Evolutionary conservation across 2,329 filamentous ascomycete genomes (phyloP), one percentile per base, ranked within the genome.

Genomic region (Botrytis pseudocinerea): DNA sequence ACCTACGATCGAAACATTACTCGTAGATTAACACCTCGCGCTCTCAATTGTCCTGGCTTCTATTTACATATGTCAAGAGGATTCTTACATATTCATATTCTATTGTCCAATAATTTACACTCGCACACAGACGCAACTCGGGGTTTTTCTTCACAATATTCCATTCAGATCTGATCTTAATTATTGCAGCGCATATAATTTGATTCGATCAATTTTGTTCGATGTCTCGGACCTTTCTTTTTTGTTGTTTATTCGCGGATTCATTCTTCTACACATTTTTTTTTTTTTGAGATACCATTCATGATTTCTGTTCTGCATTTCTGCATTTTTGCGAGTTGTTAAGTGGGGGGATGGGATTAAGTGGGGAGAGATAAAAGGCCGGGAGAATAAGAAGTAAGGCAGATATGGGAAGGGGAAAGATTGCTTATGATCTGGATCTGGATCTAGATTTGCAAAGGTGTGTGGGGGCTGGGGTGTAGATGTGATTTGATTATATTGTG

Each of bases 221-320:
- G 35, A 68, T 16, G 1, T 51, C 28, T 46, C 9, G 9, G 25
- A 14, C 25, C 12, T 63, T 70, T 46, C 48, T 28, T 46, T 62
- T 51, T 62, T 35, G 28, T 35, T 28, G 6, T 35, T 48, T 32
- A 16, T 63, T 70, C 35, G 32, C 28, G 25, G 12, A 14, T 70
- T 62, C 22, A 35, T 44, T 62, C n/a, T 54, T 54, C n/a, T 28
- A 54, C 20, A n/a, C 14, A 22, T 51, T 65, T 32, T 48, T 66
- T 65, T 65, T 48, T 57, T 70, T 70, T 70, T 70, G 69, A 70
- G 69, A 70, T 70, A 70, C 69, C 69, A 70, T 70, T 70, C 69
- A 70, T 63, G 69, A 70, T 70, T 63, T 63, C 44, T 48, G 32
- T 46, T 70, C 14, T 70, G 57, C n/a, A 42, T 63, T 61, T 42